A percentile compares a stretch with the other conserved stretches of the same genome.
Conservation (phyloP, 257 asterid species). For the Lithospermum erythrorhizon region DNA sequence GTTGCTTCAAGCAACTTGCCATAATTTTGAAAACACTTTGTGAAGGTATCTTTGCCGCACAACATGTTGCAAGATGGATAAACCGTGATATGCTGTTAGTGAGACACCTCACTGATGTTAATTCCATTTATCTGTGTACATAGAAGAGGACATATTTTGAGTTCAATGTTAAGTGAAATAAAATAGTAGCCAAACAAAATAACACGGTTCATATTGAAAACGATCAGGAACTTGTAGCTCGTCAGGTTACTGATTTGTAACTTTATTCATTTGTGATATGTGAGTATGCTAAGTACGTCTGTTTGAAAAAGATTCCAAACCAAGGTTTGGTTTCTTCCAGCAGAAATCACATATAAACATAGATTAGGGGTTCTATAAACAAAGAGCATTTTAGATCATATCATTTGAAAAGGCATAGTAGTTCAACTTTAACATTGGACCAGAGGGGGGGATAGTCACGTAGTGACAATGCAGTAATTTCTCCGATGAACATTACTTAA, state of each 20-base stretch:
- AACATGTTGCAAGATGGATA: conserved; percentile 70
- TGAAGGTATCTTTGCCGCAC: conserved; percentile 52
- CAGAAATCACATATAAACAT: background rate
- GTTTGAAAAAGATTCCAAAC: too few relatives aligned
- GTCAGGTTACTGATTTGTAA: background rate
- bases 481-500: background rate
- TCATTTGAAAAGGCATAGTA: background rate
- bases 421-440: background rate
- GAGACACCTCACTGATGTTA: conserved; percentile 64
- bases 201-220: too few relatives aligned
- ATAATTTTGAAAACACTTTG: conserved; percentile 47
- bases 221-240: too few relatives aligned
- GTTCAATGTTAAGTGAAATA: background rate
- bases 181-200: background rate
- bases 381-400: background rate
- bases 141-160: background rate
- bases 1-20: conserved; percentile 51
- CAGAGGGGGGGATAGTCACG: background rate
- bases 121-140: conserved; percentile 66
- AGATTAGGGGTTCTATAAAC: too few relatives aligned
- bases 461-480: background rate
- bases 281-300: too few relatives aligned
- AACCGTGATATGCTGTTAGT: conserved; percentile 79
- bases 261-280: too few relatives aligned
- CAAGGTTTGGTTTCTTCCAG: too few relatives aligned